Base-by-base conservation (phyloP, 139 green algal genomes). In the Ettlia oleoabundans region DNA sequence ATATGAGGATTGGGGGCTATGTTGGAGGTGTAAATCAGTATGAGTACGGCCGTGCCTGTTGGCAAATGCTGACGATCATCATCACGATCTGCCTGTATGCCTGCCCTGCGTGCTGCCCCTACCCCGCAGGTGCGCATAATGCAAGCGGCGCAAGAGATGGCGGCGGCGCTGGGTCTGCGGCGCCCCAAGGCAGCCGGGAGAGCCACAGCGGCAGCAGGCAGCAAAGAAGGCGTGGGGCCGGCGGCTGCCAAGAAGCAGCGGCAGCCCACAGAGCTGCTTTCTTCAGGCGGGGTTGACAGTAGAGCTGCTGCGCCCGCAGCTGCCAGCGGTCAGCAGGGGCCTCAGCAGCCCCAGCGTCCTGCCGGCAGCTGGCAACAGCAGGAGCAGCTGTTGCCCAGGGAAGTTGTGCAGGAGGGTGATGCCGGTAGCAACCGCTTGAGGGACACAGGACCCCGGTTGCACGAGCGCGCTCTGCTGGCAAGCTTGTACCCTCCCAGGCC, bases 91-190 rank as follows among this genome's bases (percentile, higher is more conserved):
- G 47, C 47, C 10, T 24, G 13, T 24, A 15, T 15, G 15, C 47
- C 10, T 58, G 47, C 10, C 47, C 13, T 15, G 15, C 47, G 15
- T 58, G 47, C 47, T 24, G 47, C 47, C 13, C 47, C 47, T 58
- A 15, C 47, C 3, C 35, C 67, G 40, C 51, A 78, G 71, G 71
- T 21, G 71, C 73, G 73, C 24, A 68, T 80, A 26, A 7, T 69
- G 73, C 73, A 80, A 18, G 73, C 73, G 21, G 73, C 73, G n/a
- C 47, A 68, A 18, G 75, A 62, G n/a, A 9, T 71, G 40, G 75
- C 75, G 4, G 8, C 33, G 0, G 24, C 28, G 38, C 38, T 81
- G 15, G 38, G 58, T 28, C n/a, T 70, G 55, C 26, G 75, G 4
- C 58, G 41, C 15, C 38, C 35, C 33, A 28, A 41, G 4, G 4